phyloP scores from a whole-genome alignment of 2,329 filamentous ascomycete species.

The Phyllosticta citriasiana region DNA sequence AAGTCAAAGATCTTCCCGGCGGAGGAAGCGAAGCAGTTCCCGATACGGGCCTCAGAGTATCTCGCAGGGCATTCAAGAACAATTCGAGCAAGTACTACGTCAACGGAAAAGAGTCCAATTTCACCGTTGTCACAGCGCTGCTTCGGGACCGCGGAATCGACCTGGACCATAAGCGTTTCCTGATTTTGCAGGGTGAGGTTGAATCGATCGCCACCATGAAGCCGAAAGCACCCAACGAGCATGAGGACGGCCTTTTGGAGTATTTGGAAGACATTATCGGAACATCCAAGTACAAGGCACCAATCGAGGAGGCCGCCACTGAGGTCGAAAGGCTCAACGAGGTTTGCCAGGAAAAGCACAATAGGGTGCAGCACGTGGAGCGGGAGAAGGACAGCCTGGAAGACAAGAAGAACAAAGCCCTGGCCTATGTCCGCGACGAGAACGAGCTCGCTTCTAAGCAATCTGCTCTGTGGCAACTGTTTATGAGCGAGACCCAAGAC shows the following conservation, averaged over 20 bases:
- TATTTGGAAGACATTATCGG: conserved; percentile 98
- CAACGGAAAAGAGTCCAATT: conserved; percentile 79
- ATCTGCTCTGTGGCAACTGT: conserved; percentile 85
- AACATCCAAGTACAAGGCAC: conserved; percentile 94
- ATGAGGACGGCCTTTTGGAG: conserved; percentile 90
- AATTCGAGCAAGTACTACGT: conserved; percentile 99
- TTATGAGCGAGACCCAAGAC: conserved; percentile 77
- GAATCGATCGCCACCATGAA: conserved; percentile 99
- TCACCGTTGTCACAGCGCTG: conserved; percentile 80
- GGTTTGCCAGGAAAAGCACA: conserved; percentile 88
- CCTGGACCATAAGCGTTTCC: conserved; percentile 93
- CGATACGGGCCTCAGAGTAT: conserved; percentile 77
- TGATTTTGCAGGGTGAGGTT: conserved; percentile 95
- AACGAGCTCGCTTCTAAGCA: conserved; percentile 88
- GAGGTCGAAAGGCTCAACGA: conserved; percentile 93
- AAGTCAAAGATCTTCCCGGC: conserved; percentile 78
- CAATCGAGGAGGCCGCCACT: conserved; percentile 84
- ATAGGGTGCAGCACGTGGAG: conserved; percentile 91
- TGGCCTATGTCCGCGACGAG: conserved; percentile 82
- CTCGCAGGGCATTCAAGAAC: conserved; percentile 90
- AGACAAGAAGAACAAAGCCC: conserved; percentile 91
- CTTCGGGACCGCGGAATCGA: conserved; percentile 84
- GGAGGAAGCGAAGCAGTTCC: conserved; percentile 70
- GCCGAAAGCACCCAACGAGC: conserved; percentile 85
- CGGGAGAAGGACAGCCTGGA: conserved; percentile 90